phyloP scores from a whole-genome alignment of 176 grass and related monocot species.

The Echinochloa phyllopogon region DNA sequence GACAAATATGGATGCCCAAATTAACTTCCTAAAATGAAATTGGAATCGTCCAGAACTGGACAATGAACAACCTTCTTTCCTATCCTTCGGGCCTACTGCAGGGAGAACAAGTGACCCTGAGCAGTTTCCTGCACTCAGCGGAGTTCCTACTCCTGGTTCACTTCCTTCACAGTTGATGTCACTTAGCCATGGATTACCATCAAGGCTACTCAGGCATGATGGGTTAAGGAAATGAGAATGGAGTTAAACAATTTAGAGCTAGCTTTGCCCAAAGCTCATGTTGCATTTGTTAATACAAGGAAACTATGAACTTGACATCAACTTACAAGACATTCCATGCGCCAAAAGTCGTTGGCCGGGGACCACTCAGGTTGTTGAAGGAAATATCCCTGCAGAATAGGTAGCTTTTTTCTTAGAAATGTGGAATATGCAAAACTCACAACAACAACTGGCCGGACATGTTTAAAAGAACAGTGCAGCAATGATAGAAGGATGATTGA shows the following conservation, averaged over 20 bases:
- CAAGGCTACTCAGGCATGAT: slow-evolving; percentile 49
- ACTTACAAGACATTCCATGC: slow-evolving; percentile 45
- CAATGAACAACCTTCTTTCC: not conserved
- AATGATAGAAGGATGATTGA: not conserved
- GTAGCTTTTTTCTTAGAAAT: not conserved
- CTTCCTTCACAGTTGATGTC: slow-evolving; percentile 36
- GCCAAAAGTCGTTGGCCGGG: slow-evolving; percentile 37
- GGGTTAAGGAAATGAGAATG: slow-evolving; percentile 15
- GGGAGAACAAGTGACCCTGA: slow-evolving; percentile 40
- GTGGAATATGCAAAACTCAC: not conserved
- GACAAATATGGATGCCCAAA: not conserved
- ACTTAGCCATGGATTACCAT: slow-evolving; percentile 63
- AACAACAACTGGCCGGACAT: not conserved
- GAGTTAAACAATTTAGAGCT: slow-evolving; percentile 10
- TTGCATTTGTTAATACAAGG: not conserved
- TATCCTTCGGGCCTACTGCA: slow-evolving; percentile 19
- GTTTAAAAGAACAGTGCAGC: slow-evolving; percentile 16
- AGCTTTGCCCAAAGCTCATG: not conserved
- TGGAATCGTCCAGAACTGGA: not conserved
- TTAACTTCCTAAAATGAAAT: not conserved
- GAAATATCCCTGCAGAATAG: slow-evolving; percentile 71
- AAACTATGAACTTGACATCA: slow-evolving; percentile 45
- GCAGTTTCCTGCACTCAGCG: slow-evolving; percentile 36
- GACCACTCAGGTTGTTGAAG: slow-evolving; percentile 84
- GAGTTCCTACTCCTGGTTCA: not conserved